These are phyloP conservation scores for Diaporthe sp. DNA, from an alignment of 2,329 filamentous ascomycete genomes.

Conservation along the genomic window DNA sequence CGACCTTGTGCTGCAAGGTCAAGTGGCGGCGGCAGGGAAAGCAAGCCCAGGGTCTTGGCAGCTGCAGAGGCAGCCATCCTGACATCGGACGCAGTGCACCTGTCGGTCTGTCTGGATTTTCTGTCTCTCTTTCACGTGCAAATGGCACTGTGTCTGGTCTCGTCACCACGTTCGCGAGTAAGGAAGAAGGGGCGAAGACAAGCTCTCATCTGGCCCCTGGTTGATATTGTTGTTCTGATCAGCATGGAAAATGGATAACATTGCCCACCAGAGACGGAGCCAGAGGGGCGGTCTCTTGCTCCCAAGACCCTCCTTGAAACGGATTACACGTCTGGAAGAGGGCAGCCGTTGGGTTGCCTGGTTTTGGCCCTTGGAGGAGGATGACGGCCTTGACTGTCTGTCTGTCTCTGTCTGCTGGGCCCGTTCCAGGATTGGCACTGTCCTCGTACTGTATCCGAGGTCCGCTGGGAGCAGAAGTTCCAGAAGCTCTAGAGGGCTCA, in stretches of 20 bases:
- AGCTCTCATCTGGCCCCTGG: not conserved
- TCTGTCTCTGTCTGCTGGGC: conserved; percentile 14
- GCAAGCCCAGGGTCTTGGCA: conserved; percentile 15
- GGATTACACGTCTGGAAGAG: not conserved
- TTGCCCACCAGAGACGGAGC: not conserved
- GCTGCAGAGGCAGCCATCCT: not conserved
- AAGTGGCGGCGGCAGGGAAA: conserved; percentile 12
- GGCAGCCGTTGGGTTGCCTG: not conserved
- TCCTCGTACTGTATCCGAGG: conserved; percentile 12
- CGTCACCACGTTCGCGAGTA: not conserved
- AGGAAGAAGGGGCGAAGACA: not conserved
- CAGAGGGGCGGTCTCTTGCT: not conserved
- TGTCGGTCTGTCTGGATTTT: conserved; percentile 4
- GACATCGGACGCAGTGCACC: conserved; percentile 6
- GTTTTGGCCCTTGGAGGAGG: conserved; percentile 8
- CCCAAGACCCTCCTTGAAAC: conserved; percentile 21
- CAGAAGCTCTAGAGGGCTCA: conserved; percentile 6
- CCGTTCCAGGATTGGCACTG: not conserved
- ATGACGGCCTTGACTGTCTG: conserved; percentile 15
- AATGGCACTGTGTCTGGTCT: conserved; percentile 12
- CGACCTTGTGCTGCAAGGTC: not conserved
- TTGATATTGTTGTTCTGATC: not conserved
- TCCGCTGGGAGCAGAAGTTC: conserved; percentile 8
- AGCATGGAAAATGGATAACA: not conserved
- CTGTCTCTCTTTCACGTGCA: conserved; percentile 18